Evolutionary conservation across 345 rosid genomes (phyloP).

Genomic region (Rhodamnia rubescens): DNA sequence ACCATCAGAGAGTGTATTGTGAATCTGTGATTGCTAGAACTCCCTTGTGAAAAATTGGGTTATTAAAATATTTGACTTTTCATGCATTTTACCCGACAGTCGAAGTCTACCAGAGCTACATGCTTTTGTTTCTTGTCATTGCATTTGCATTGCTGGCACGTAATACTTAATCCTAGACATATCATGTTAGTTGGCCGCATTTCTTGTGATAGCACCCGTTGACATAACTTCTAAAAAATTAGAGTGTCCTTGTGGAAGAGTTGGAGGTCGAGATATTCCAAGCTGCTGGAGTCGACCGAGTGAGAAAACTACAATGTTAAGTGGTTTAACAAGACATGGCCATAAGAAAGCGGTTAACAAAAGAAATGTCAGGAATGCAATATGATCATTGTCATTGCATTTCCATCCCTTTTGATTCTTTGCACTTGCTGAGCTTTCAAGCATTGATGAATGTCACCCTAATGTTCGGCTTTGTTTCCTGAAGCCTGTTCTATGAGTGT

Average conservation of each 20-base stretch:
- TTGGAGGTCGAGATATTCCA: background rate
- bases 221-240: background rate
- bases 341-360: background rate
- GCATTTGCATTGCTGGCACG: background rate
- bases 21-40: background rate
- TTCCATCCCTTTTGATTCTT: background rate
- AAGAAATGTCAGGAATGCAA: background rate
- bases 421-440: background rate
- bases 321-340: background rate
- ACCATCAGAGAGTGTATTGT: background rate
- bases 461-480: background rate
- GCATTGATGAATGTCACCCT: background rate
- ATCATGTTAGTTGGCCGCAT: background rate
- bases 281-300: background rate
- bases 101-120: background rate
- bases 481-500: background rate
- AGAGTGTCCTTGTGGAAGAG: background rate
- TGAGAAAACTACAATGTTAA: background rate
- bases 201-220: background rate
- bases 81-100: background rate
- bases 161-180: background rate
- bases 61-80: background rate
- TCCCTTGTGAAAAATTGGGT: background rate
- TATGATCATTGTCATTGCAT: background rate
- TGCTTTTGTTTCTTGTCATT: background rate